These are phyloP conservation scores for Podospora pseudoanserina DNA, from an alignment of 495 filamentous ascomycete species.

Conservation along the genomic window DNA sequence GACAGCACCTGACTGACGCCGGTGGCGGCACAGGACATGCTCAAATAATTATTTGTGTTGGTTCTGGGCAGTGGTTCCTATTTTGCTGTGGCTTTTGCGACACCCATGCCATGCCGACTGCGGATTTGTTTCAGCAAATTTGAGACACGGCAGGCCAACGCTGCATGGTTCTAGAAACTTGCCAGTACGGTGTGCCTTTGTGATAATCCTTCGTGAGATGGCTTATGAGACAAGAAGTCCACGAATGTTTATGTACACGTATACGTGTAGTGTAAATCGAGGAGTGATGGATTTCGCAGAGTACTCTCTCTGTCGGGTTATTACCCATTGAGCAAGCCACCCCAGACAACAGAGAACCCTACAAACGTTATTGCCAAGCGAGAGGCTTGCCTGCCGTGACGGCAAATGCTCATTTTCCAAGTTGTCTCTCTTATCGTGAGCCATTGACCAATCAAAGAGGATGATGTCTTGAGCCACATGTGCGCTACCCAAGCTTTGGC, in stretches of 20 bases:
- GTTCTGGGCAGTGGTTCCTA: neutral
- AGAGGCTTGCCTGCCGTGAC: neutral
- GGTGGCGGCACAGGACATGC: slow-evolving; percentile 8
- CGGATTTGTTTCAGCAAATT: neutral
- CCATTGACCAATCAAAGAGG: slow-evolving; percentile 3
- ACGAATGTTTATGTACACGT: neutral
- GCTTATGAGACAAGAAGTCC: neutral
- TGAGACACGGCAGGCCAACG: neutral
- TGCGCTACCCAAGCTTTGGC: neutral
- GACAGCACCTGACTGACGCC: slow-evolving; percentile 4
- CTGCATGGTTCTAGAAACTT: neutral
- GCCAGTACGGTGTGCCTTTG: no score
- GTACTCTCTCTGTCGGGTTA: no score
- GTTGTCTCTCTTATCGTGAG: neutral
- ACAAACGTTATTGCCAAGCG: neutral
- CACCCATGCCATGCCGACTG: neutral
- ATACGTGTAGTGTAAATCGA: no score
- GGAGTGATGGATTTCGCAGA: no score
- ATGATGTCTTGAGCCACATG: no score
- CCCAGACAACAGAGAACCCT: neutral
- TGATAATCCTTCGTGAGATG: no score
- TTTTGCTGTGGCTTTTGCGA: neutral
- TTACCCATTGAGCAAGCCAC: no score
- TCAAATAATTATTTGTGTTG: neutral
- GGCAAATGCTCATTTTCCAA: neutral